These are phyloP conservation scores for Pseudogymnoascus sp. DNA, from an alignment of 2,329 filamentous ascomycete species.

Conservation along the genomic window DNA sequence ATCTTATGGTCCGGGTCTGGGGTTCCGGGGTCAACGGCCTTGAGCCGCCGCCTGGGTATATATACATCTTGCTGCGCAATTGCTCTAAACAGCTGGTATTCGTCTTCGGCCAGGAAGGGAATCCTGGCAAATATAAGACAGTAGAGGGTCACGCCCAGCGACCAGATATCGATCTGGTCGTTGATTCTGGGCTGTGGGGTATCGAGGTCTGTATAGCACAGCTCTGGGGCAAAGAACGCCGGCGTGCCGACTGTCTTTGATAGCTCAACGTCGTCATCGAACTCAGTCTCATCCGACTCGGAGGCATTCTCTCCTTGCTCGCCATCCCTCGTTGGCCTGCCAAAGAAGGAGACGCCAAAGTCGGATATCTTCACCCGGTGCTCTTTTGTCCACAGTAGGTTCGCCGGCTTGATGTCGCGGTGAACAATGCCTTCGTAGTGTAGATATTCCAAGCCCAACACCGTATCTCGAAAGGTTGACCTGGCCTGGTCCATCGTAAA, in stretches of 20 bases:
- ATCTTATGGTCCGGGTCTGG: neutral
- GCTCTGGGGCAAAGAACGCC: constrained; percentile 92
- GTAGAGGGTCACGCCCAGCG: constrained; percentile 89
- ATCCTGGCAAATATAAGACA: constrained; percentile 91
- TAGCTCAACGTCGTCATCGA: constrained; percentile 91
- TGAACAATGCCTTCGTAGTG: constrained; percentile 82
- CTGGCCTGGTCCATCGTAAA: constrained; percentile 80
- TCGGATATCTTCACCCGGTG: constrained; percentile 95
- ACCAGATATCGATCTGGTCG: constrained; percentile 95
- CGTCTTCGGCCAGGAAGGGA: constrained; percentile 85
- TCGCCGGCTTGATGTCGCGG: constrained; percentile 81
- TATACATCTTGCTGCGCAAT: constrained; percentile 92
- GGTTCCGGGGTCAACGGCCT: constrained; percentile 56
- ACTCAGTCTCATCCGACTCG: constrained; percentile 76
- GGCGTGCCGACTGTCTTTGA: constrained; percentile 97
- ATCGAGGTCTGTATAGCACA: constrained; percentile 80
- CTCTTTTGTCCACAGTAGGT: constrained; percentile 78
- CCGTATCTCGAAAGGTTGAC: constrained; percentile 81
- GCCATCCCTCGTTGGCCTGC: constrained; percentile 75
- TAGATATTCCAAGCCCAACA: constrained; percentile 87
- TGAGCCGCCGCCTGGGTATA: constrained; percentile 75
- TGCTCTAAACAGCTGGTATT: constrained; percentile 83
- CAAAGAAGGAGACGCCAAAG: constrained; percentile 96
- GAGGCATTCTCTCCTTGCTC: constrained; percentile 68
- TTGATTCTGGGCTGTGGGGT: constrained; percentile 69